Conservation (phyloP, 2,329 filamentous ascomycete species). For the Zymoseptoria crescenta region DNA sequence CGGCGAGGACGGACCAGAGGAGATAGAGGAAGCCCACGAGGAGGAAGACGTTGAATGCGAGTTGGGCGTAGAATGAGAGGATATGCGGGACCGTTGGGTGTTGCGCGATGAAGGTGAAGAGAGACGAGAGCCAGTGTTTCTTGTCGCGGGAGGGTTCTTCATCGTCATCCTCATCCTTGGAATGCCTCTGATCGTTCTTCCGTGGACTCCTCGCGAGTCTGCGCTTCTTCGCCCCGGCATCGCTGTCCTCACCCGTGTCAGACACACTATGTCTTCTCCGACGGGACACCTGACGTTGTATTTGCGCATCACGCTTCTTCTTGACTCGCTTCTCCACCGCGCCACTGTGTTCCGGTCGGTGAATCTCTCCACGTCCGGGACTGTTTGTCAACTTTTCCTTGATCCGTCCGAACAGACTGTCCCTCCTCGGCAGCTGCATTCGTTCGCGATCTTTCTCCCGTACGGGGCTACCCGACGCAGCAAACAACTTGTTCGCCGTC, state of each 20-base stretch:
- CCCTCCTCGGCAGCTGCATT: conserved; percentile 15
- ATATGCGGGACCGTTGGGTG: conserved; percentile 60
- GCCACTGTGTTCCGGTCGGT: conserved; percentile 28
- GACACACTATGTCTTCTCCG: conserved; percentile 27
- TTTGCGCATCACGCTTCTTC: conserved; percentile 23
- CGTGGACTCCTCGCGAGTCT: conserved; percentile 12
- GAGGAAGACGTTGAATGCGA: conserved; percentile 58
- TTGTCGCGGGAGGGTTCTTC: conserved; percentile 11
- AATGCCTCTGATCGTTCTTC: conserved; percentile 19
- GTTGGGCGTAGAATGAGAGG: conserved; percentile 58
- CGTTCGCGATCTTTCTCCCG: conserved; percentile 26
- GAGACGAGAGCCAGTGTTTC: conserved; percentile 31
- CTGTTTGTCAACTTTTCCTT: conserved; percentile 27
- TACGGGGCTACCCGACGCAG: conserved; percentile 22
- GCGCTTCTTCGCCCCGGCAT: conserved; percentile 9
- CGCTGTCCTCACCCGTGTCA: conserved; percentile 25
- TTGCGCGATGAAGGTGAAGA: conserved; percentile 56
- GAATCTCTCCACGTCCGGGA: conserved; percentile 34
- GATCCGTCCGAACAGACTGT: conserved; percentile 21
- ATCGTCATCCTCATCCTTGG: conserved; percentile 5
- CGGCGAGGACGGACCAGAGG: conserved; percentile 47
- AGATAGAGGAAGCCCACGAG: conserved; percentile 56
- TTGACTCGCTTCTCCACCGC: conserved; percentile 33
- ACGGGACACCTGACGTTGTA: conserved; percentile 19
- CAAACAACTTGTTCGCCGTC: conserved; percentile 16